A percentile compares a stretch with the other conserved stretches of the same genome.
phyloP scores from a whole-genome alignment of 208 protist species.

The Acanthamoeba culbertsoni region DNA sequence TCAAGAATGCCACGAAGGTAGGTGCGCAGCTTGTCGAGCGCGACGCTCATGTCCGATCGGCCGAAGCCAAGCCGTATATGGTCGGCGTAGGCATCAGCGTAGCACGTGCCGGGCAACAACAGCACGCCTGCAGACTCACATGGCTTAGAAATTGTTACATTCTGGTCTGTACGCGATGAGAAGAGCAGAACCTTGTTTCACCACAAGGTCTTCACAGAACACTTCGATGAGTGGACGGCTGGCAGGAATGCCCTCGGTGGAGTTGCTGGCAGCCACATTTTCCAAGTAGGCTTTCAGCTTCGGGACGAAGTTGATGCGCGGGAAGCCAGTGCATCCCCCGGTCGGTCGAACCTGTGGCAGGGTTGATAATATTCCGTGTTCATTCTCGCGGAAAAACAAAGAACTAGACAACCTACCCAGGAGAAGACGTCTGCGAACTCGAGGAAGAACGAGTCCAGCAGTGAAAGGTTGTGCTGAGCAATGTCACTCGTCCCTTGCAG shows the following conservation, averaged over 20 bases:
- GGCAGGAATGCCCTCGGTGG: background rate
- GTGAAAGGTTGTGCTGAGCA: background rate
- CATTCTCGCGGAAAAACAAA: background rate
- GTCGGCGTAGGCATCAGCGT: background rate
- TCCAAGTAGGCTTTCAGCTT: background rate
- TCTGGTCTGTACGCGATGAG: background rate
- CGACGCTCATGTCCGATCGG: background rate
- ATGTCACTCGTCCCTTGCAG: background rate
- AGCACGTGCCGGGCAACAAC: constrained; percentile 2
- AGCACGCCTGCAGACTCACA: background rate
- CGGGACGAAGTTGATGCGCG: background rate
- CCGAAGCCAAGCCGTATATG: constrained; percentile 6
- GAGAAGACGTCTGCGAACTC: background rate
- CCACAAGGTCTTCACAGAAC: constrained; percentile 16
- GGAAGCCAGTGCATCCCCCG: background rate
- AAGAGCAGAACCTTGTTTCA: background rate
- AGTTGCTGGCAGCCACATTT: background rate
- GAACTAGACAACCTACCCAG: background rate
- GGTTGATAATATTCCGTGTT: background rate
- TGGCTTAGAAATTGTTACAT: background rate
- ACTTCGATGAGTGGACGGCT: background rate
- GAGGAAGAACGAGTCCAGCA: background rate
- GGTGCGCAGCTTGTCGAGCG: background rate
- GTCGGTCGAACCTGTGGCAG: background rate
- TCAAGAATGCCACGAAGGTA: background rate